These are phyloP conservation scores for Nicotiana noctiflora DNA, from an alignment of 257 asterid species.

Conservation along the genomic window DNA sequence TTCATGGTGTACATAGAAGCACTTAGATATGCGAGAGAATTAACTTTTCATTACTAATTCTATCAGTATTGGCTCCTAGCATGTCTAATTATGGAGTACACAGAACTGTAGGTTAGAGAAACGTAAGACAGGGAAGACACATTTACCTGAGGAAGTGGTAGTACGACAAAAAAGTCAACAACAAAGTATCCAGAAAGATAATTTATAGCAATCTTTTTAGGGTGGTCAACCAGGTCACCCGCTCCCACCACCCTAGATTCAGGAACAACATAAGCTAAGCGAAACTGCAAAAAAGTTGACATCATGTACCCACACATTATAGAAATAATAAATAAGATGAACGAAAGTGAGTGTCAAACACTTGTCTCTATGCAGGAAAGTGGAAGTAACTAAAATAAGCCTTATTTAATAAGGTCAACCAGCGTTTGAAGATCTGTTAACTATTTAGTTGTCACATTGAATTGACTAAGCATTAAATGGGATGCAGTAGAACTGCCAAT, in stretches of 20 bases:
- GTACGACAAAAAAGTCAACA: constrained; percentile 48
- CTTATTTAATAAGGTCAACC: constrained; percentile 1
- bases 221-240: constrained; percentile 74
- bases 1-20: too few species aligned
- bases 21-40: too few species aligned
- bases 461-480: background rate
- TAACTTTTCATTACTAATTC: background rate
- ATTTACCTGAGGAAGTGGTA: constrained; percentile 85
- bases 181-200: constrained; percentile 53
- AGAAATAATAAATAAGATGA: background rate
- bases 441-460: background rate
- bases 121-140: background rate
- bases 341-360: constrained; percentile 2
- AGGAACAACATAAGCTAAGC: constrained; percentile 82
- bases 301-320: background rate
- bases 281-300: constrained; percentile 55
- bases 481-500: background rate
- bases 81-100: constrained; percentile 2
- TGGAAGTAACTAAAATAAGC: background rate
- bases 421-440: background rate
- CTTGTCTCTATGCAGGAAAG: background rate
- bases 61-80: background rate
- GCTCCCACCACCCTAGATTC: constrained; percentile 81
- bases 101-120: background rate
- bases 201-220: constrained; percentile 60